Conservation (phyloP, 768 basidiomycete genomes). For the Trametes gibbosa region DNA sequence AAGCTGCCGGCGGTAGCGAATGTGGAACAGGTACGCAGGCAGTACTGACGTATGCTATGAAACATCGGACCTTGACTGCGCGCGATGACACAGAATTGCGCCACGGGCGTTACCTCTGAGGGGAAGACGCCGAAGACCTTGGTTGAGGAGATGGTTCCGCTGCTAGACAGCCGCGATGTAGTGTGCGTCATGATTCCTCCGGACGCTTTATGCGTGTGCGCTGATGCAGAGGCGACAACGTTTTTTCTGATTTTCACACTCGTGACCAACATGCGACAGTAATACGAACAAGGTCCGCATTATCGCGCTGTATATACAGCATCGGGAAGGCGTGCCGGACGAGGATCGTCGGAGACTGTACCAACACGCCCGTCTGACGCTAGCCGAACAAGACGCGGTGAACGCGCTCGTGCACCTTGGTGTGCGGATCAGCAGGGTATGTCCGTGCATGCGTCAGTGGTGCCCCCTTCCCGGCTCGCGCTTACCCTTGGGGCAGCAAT, state of each 20-base stretch:
- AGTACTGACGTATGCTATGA: not conserved
- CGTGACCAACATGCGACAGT: slow-evolving; percentile 38
- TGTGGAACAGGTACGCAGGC: slow-evolving; percentile 75
- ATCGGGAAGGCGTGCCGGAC: slow-evolving; percentile 96
- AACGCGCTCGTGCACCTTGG: slow-evolving; percentile 85
- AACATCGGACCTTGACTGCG: not conserved
- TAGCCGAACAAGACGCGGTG: slow-evolving; percentile 91
- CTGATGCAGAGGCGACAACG: slow-evolving; percentile 6
- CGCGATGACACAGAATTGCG: slow-evolving; percentile 66
- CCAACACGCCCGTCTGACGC: slow-evolving; percentile 85
- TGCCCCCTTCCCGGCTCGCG: not conserved
- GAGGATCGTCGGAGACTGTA: slow-evolving; percentile 93
- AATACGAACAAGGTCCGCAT: slow-evolving; percentile 93
- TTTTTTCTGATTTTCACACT: not conserved
- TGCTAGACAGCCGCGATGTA: slow-evolving; percentile 84
- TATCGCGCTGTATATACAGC: slow-evolving; percentile 91
- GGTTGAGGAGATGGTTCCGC: slow-evolving; percentile 98
- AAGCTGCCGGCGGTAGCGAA: slow-evolving; percentile 79
- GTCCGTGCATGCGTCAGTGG: slow-evolving; percentile 22
- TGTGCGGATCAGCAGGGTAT: slow-evolving; percentile 77
- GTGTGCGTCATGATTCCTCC: slow-evolving; percentile 48
- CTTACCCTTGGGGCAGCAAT: slow-evolving; percentile 43
- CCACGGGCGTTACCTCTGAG: slow-evolving; percentile 87
- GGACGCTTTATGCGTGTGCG: not conserved
- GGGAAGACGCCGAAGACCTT: slow-evolving; percentile 93